phyloP scores from a whole-genome alignment of 1,139 yeast genomes.

The Yarrowia galli region DNA sequence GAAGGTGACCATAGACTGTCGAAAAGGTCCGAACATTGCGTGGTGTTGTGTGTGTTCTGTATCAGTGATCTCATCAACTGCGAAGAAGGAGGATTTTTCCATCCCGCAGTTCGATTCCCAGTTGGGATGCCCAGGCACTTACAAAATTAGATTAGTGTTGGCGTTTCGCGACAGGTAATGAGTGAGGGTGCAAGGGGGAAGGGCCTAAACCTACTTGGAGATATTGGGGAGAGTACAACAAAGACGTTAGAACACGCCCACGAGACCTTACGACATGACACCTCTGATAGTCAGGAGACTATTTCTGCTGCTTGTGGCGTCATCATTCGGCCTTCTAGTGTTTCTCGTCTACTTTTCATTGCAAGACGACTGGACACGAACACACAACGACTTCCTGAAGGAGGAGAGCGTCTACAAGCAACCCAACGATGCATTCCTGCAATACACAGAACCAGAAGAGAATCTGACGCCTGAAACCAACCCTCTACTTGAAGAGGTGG shows the following conservation, averaged over 20 bases:
- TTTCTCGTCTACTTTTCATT: conserved; percentile 25
- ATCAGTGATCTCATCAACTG: conserved; percentile 3
- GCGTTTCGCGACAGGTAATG: not conserved
- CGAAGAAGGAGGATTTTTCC: conserved; percentile 6
- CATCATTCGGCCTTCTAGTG: conserved; percentile 1
- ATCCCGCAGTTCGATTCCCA: conserved; percentile 6
- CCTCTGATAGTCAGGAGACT: conserved; percentile 33
- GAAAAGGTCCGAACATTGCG: conserved; percentile 83
- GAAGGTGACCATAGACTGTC: conserved; percentile 63
- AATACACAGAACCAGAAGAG: conserved; percentile 18
- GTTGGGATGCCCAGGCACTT: not conserved
- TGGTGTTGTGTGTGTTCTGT: not conserved
- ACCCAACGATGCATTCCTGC: conserved; percentile 15
- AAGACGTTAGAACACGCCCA: no score
- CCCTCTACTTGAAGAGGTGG: conserved; percentile 44
- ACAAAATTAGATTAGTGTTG: not conserved
- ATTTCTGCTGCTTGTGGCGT: conserved; percentile 17
- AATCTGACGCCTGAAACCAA: conserved; percentile 41
- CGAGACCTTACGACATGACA: not conserved
- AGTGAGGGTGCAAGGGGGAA: no score
- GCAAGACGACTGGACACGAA: conserved; percentile 25
- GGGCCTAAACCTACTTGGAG: no score
- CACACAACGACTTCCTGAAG: conserved; percentile 13
- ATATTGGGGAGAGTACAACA: no score
- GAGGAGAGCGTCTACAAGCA: conserved; percentile 33